These are phyloP conservation scores for Candida chilensis DNA, from an alignment of 805 yeast species.

Conservation along the genomic window DNA sequence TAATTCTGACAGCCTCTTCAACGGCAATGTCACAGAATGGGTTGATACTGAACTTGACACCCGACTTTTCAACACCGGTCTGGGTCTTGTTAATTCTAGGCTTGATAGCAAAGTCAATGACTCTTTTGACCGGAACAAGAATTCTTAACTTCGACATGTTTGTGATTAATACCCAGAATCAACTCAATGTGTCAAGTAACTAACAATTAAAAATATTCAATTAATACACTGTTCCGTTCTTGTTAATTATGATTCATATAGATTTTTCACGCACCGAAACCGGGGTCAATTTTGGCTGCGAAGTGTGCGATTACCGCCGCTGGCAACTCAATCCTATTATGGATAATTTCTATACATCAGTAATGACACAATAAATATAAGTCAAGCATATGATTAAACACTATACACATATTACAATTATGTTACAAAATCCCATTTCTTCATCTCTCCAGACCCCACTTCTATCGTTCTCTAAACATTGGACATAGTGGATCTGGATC, in stretches of 20 bases:
- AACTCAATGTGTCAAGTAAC: neutral
- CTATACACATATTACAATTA: too few species aligned
- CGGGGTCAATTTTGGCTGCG: too few species aligned
- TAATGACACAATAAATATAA: too few species aligned
- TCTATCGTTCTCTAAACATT: too few species aligned
- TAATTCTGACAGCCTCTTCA: constrained; percentile 84
- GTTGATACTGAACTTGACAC: constrained; percentile 86
- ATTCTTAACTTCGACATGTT: constrained; percentile 60
- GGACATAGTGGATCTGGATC: constrained; percentile 17
- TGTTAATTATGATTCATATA: too few species aligned
- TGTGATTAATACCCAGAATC: too few species aligned
- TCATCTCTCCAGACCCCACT: too few species aligned
- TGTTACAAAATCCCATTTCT: constrained; percentile 34
- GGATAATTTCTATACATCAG: too few species aligned
- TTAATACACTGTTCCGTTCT: constrained; percentile 1
- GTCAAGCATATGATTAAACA: too few species aligned
- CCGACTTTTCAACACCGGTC: constrained; percentile 79
- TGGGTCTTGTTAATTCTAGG: constrained; percentile 86
- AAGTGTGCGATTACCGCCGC: too few species aligned
- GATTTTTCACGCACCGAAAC: too few species aligned
- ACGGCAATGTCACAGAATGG: constrained; percentile 98
- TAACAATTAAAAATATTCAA: neutral
- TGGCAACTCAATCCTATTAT: too few species aligned
- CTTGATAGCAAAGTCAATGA: constrained; percentile 86
- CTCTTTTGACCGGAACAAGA: constrained; percentile 91